Percentiles rank a stretch among this genome's conserved stretches.
Conservation (phyloP, 306 rosid genomes). For the barrel medic (Medicago truncatula) region DNA sequence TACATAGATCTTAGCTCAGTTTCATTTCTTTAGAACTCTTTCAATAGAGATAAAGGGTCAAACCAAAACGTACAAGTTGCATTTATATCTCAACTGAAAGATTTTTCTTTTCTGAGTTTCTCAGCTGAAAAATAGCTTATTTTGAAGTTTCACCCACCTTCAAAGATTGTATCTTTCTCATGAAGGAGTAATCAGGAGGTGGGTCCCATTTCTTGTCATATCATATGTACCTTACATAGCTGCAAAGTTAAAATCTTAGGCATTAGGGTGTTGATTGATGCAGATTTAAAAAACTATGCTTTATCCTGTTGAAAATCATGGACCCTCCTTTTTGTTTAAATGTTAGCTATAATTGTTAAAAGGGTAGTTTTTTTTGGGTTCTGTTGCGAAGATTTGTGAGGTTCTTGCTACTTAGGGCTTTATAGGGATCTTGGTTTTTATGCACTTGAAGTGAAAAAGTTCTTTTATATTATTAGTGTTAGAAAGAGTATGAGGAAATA, state of each 20-base stretch:
- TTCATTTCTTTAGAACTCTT: slow-evolving; percentile 32
- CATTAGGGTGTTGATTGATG: slow-evolving; percentile 43
- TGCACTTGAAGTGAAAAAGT: background rate
- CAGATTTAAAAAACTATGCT: slow-evolving; percentile 45
- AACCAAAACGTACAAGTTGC: slow-evolving; percentile 32
- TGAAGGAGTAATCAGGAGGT: slow-evolving; percentile 41
- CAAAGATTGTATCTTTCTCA: slow-evolving; percentile 50
- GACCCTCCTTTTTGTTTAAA: slow-evolving; percentile 37
- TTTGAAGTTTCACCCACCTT: slow-evolving; percentile 41
- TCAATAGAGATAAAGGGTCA: background rate
- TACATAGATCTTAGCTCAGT: slow-evolving; percentile 55
- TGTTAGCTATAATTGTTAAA: slow-evolving; percentile 36
- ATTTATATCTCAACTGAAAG: slow-evolving; percentile 27
- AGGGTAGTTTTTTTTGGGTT: slow-evolving; percentile 40
- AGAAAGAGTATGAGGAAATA: slow-evolving; percentile 83
- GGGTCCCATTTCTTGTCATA: slow-evolving; percentile 50
- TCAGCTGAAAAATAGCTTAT: slow-evolving; percentile 18
- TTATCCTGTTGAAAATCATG: slow-evolving; percentile 40
- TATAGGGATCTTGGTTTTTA: slow-evolving; percentile 42
- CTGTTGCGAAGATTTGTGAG: slow-evolving; percentile 41
- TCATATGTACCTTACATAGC: slow-evolving; percentile 45
- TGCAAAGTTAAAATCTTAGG: slow-evolving; percentile 48
- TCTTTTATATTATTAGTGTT: slow-evolving; percentile 33
- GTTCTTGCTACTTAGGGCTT: slow-evolving; percentile 47
- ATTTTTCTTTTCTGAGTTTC: slow-evolving; percentile 26